Base-by-base conservation (phyloP, 2,329 filamentous ascomycete species). In the Lecanosticta acicola region DNA sequence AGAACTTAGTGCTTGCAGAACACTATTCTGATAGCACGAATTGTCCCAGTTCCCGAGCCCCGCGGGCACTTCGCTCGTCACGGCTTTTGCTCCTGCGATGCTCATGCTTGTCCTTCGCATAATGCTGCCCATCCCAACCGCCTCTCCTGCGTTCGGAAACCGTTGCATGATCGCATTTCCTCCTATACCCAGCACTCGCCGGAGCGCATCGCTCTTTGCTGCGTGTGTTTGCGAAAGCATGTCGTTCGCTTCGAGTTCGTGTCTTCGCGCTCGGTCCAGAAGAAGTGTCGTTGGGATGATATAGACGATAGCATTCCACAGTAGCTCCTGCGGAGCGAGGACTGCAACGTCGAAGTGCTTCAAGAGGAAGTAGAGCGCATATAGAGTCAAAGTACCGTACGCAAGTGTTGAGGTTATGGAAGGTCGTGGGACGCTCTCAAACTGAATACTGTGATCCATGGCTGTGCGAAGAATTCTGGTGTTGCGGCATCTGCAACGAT, bases 21-120 rank as follows among this genome's bases (percentile, higher is more conserved):
- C 84, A 63, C 90, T 96, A 67, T 98, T 98, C 67, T 97, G 93
- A 66, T 94, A 98, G 71, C 93, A 97, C 1, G 89, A 95, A 64
- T 96, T 95, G 70, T 94, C 87, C 71, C 83, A 84, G 65, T 98
- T 98, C 8, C 87, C 88, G 43, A 97, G 71, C 0, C 93, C 93
- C 1, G 72, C 63, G 11, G 73, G 73, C 10, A 61, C 65, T 46
- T 65, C 59, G 9, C 59, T 60, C n/a, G 49, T 54, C 14, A 48
- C 41, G 1, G 44, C 40, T 2, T 53, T 53, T 19, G 54, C 32
- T 34, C 48, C 45, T 3, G 46, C 20, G 2, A 39, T 53, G 16
- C 32, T 35, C 39, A 39, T 45, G 32, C 60, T 60, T 33, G 60
- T 46, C 26, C 55, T 48, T 29, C 63, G 48, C 38, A 63, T 49